Percentiles rank a stretch among this genome's conserved stretches.
Evolutionary conservation across 306 rosid genomes (phyloP).

Genomic region (Fragaria vesca): DNA sequence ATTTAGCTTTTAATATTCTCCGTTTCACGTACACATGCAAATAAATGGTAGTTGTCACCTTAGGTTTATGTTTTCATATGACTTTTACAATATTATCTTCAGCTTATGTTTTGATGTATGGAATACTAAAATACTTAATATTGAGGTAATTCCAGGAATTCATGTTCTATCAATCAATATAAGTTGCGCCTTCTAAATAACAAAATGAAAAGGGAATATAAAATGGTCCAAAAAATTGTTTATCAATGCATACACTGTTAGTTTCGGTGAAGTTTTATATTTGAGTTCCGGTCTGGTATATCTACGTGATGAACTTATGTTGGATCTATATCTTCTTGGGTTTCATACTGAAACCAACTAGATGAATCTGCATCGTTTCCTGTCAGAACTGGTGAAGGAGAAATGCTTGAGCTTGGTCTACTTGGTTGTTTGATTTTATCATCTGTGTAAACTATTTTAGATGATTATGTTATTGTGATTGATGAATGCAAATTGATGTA

Average conservation of each 20-base stretch:
- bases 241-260: background rate
- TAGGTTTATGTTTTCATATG: background rate
- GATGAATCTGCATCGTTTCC: background rate
- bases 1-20: background rate
- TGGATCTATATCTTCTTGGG: background rate
- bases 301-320: background rate
- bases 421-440: background rate
- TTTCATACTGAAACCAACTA: background rate
- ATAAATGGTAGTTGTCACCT: background rate
- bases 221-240: background rate
- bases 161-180: background rate
- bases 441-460: background rate
- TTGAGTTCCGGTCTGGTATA: slow-evolving; percentile 4
- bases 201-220: background rate
- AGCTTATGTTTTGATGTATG: background rate
- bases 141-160: background rate
- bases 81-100: background rate
- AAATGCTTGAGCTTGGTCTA: background rate
- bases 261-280: background rate
- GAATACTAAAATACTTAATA: background rate
- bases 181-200: background rate
- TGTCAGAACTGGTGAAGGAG: background rate
- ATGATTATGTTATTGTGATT: background rate
- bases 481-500: background rate
- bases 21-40: too few relatives aligned